Conservation (phyloP, 495 filamentous ascomycete species). For the Aspergillus conjunctus region DNA sequence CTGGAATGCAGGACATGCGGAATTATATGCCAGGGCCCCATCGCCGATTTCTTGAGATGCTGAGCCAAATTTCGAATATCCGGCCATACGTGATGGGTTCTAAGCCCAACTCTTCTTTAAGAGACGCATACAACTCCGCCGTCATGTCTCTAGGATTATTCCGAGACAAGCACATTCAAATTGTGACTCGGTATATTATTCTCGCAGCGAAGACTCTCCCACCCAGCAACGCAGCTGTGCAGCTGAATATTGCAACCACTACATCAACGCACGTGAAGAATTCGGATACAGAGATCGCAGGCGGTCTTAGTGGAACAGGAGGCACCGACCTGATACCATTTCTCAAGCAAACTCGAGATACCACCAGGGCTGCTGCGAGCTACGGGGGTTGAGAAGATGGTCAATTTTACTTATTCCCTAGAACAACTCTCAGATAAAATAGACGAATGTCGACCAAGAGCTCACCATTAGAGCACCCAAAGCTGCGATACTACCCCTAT, state of each 20-base stretch:
- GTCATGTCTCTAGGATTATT: constrained; percentile 79
- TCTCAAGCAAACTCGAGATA: constrained; percentile 86
- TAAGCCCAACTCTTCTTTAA: constrained; percentile 59
- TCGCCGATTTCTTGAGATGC: constrained; percentile 77
- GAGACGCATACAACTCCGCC: constrained; percentile 82
- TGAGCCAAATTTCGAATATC: constrained; percentile 76
- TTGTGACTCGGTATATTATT: constrained; percentile 93
- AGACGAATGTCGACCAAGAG: no score
- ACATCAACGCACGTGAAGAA: constrained; percentile 31
- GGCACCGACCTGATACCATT: constrained; percentile 90
- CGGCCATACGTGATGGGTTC: constrained; percentile 72
- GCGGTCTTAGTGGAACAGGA: constrained; percentile 75
- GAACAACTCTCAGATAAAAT: no score
- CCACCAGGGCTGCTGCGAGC: constrained; percentile 56
- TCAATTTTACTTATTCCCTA: no score
- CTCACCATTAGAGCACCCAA: no score
- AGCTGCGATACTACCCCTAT: no score
- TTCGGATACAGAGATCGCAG: constrained; percentile 21
- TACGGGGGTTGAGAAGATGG: constrained; percentile 23
- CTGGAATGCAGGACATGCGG: constrained; percentile 72
- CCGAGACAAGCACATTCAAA: constrained; percentile 88
- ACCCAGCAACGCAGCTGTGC: constrained; percentile 18
- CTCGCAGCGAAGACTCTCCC: constrained; percentile 43
- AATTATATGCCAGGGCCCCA: constrained; percentile 95
- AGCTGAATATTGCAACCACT: constrained; percentile 36